Evolutionary conservation across 306 rosid genomes (phyloP).

Genomic region (Trifolium fragiferum): DNA sequence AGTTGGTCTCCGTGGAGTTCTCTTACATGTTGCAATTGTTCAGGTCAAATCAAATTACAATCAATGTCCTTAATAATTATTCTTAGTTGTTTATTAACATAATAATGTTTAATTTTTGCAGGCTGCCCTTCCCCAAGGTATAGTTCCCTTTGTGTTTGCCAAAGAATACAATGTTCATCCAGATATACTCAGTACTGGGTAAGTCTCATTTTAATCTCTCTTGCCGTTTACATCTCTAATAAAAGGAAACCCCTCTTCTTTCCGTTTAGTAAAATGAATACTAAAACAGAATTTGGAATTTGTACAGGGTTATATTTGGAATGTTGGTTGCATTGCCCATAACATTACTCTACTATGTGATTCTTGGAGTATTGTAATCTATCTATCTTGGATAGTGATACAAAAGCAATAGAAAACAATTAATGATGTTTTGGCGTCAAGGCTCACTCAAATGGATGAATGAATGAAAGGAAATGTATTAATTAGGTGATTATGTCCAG

Average conservation of each 20-base stretch:
- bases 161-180: conserved; percentile 90
- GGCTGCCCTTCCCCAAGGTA: conserved; percentile 97
- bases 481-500: conserved; percentile 6
- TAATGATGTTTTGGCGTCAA: too few species aligned
- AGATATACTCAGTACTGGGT: conserved; percentile 93
- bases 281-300: conserved; percentile 15
- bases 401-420: not conserved
- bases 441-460: too few species aligned
- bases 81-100: not conserved
- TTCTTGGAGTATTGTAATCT: not conserved
- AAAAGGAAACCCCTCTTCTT: not conserved
- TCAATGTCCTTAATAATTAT: not conserved
- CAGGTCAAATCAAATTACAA: conserved; percentile 54
- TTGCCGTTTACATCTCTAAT: not conserved
- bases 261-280: too few species aligned
- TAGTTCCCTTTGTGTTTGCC: conserved; percentile 90
- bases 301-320: conserved; percentile 52
- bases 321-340: conserved; percentile 86
- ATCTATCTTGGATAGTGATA: conserved; percentile 34
- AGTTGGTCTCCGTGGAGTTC: conserved; percentile 78
- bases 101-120: conserved; percentile 33
- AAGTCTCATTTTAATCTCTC: conserved; percentile 35
- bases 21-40: conserved; percentile 81
- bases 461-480: conserved; percentile 30
- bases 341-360: conserved; percentile 73